Evolutionary conservation across 2,329 filamentous ascomycete genomes (phyloP), one percentile per base, ranked within the genome.

Genomic region (Fusarium decemcellulare): DNA sequence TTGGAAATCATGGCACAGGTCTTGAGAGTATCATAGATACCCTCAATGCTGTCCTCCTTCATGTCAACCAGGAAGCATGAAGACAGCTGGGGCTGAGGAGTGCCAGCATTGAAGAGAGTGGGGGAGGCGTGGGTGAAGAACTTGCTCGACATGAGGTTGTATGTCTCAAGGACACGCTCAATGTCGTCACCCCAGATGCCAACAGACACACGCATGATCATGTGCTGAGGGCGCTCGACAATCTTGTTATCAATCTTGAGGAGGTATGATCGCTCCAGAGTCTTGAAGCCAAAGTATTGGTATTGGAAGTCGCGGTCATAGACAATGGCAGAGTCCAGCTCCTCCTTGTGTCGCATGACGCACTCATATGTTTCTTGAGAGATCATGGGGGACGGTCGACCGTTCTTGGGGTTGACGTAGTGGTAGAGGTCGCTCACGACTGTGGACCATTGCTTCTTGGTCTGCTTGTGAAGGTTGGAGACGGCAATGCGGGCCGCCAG

Each of bases 271-370:
- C 96, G 92, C 87, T 99, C 96, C 40, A 99, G 87, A 8, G 96
- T 99, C 90, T 99, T 99, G 91, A 99, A 99, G 71, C 96, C 96
- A 77, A 99, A 99, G 86, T 97, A 99, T 86, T 99, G 96, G 87
- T 99, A 99, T 89, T 98, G 98, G 89, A 99, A 99, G 81, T 99
- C 96, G 74, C 96, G 93, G 85, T 99, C 96, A 77, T 98, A 99
- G 76, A 99, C 95, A 80, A 99, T 98, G 76, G 96, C 96, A 44
- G 95, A 98, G 87, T 99, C 97, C 61, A 99, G 89, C 84, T 99
- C 96, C 60, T 97, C 96, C 76, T 94, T 94, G 83, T 99, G 94
- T 77, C 92, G 93, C 93, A 97, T 96, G 71, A 99, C 92, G 68
- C 90, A 94, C 76, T 98, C 93, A 80, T 97, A 97, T 50, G 93